phyloP scores from a whole-genome alignment of 495 filamentous ascomycete genomes.

The Penicillium chermesinum region DNA sequence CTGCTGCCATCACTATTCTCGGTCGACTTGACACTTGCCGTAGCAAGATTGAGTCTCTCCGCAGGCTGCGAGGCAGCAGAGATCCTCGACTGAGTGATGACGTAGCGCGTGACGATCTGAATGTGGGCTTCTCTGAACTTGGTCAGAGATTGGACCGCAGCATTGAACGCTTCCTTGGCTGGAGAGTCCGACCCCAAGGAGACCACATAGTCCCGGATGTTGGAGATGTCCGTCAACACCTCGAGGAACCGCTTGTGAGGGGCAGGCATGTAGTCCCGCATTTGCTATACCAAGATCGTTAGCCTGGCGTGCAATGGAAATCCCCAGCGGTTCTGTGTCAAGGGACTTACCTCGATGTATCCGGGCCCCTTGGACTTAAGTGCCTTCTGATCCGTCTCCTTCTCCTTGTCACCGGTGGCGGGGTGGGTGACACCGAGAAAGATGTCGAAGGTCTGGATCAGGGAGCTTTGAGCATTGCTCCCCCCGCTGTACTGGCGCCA shows the following conservation, averaged over 20 bases:
- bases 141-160: conserved; percentile 75
- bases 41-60: conserved; percentile 28
- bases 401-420: conserved; percentile 78
- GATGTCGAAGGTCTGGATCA: conserved; percentile 91
- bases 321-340: not conserved
- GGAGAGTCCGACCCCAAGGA: conserved; percentile 49
- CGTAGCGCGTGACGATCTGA: conserved; percentile 89
- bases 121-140: conserved; percentile 87
- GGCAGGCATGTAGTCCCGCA: conserved; percentile 96
- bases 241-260: conserved; percentile 83
- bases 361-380: conserved; percentile 32
- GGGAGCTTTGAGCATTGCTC: conserved; percentile 88
- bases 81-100: conserved; percentile 54
- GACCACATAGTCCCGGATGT: conserved; percentile 77
- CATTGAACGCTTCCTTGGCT: conserved; percentile 77
- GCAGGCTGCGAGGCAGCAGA: too few relatives aligned
- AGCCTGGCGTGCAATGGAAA: not conserved
- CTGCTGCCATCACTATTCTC: too few relatives aligned
- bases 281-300: conserved; percentile 52
- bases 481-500: conserved; percentile 82
- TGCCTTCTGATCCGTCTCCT: too few relatives aligned
- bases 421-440: conserved; percentile 82
- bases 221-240: conserved; percentile 65
- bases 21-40: conserved; percentile 23
- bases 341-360: conserved; percentile 30